Evolutionary conservation across 75 land plant genomes (phyloP).

Genomic region (Chamaecyparis obtusa): DNA sequence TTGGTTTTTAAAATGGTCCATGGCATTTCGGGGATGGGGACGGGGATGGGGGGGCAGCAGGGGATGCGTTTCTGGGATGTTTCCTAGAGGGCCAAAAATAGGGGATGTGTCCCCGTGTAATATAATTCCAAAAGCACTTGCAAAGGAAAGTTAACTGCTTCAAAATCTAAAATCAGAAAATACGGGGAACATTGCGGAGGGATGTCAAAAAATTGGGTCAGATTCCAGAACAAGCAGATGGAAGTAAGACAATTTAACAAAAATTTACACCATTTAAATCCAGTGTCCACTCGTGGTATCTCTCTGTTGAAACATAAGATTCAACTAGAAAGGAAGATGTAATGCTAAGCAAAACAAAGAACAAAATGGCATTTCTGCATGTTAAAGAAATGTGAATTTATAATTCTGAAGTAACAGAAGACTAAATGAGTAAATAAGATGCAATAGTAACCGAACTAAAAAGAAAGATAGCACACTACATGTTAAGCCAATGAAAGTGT

Average conservation of each 20-base stretch:
- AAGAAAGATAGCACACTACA: background rate
- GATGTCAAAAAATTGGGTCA: background rate
- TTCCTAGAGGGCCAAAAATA: too few relatives aligned
- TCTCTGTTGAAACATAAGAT: background rate
- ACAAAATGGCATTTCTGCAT: background rate
- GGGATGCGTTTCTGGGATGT: too few relatives aligned
- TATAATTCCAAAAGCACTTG: background rate
- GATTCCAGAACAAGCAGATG: background rate
- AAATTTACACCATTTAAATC: background rate
- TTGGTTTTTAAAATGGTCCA: too few relatives aligned
- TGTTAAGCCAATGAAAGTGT: background rate
- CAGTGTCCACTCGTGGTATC: background rate
- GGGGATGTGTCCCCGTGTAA: too few relatives aligned
- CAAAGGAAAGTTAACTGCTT: background rate
- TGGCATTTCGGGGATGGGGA: too few relatives aligned
- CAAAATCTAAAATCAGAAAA: background rate
- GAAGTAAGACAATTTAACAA: background rate
- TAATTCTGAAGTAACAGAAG: background rate
- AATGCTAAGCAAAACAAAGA: background rate
- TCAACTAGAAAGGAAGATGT: background rate
- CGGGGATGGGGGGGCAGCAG: too few relatives aligned
- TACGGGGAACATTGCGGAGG: background rate
- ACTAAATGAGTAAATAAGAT: background rate
- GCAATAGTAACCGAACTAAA: background rate
- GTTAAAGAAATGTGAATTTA: background rate